A percentile compares a stretch with the other conserved stretches of the same genome.
phyloP scores from a whole-genome alignment of 495 filamentous ascomycete genomes.

The Tetracladium marchalianum region DNA sequence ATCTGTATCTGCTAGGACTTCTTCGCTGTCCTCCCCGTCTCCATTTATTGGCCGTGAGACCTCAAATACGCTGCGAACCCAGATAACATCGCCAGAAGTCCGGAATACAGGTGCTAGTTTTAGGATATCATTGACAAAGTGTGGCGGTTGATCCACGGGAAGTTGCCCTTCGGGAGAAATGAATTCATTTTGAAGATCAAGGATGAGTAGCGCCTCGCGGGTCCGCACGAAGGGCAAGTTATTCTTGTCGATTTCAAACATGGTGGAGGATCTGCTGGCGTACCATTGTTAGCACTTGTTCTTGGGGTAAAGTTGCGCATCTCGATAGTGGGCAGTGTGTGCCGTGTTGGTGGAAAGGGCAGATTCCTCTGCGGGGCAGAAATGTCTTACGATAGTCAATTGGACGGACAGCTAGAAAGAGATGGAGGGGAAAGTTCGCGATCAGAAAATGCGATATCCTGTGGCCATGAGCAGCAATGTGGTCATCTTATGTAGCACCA shows the following conservation, averaged over 20 bases:
- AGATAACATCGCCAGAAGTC: constrained; percentile 54
- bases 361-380: too few relatives aligned
- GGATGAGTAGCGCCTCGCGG: constrained; percentile 70
- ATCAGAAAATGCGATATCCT: too few relatives aligned
- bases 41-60: constrained; percentile 18
- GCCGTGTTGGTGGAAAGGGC: too few relatives aligned
- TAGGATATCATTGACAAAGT: constrained; percentile 58
- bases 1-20: constrained; percentile 27
- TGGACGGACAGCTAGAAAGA: too few relatives aligned
- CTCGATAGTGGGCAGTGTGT: too few relatives aligned
- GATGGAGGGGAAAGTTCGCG: too few relatives aligned
- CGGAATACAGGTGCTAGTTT: constrained; percentile 66
- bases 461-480: too few relatives aligned
- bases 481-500: too few relatives aligned
- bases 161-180: constrained; percentile 59
- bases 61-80: constrained; percentile 73
- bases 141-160: constrained; percentile 49
- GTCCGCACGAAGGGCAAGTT: constrained; percentile 44
- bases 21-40: constrained; percentile 24
- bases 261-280: constrained; percentile 14
- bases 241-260: constrained; percentile 38
- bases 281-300: constrained; percentile 5
- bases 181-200: constrained; percentile 93
- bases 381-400: too few relatives aligned
- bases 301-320: background rate